Percentiles rank a stretch among this genome's conserved stretches.
phyloP scores from a whole-genome alignment of 169 alveolate species.

The Plasmodium gallinaceum region DNA sequence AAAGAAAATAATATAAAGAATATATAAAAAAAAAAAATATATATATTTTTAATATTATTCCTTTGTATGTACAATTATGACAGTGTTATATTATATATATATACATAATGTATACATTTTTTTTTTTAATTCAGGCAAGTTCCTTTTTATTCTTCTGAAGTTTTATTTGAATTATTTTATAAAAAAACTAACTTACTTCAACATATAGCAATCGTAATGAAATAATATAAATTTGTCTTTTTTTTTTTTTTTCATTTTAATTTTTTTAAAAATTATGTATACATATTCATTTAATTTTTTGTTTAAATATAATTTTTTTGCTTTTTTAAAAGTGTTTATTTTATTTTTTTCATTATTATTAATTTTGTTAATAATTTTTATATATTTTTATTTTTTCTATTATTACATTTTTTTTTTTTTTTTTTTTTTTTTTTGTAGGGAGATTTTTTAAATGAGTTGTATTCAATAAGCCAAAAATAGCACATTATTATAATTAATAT shows the following conservation, averaged over 20 bases:
- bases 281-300: conserved; percentile 1
- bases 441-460: conserved; percentile 45
- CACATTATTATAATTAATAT: neutral
- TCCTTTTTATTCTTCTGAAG: conserved; percentile 63
- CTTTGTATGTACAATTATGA: neutral
- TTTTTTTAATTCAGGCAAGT: conserved; percentile 34
- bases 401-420: too few relatives aligned
- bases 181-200: conserved; percentile 31
- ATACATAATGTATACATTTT: too few relatives aligned
- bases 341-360: too few relatives aligned
- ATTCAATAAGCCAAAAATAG: conserved; percentile 11
- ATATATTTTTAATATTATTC: neutral
- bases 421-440: conserved; percentile 24
- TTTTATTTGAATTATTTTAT: conserved; percentile 35
- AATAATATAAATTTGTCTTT: neutral
- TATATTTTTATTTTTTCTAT: too few relatives aligned
- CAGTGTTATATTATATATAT: neutral
- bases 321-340: conserved; percentile 23
- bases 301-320: neutral
- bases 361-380: too few relatives aligned
- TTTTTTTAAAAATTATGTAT: neutral
- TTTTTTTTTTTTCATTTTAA: neutral
- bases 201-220: conserved; percentile 48
- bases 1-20: neutral
- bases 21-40: neutral